Conservation (phyloP, 2,329 filamentous ascomycete genomes). For the Fusarium sp. region DNA sequence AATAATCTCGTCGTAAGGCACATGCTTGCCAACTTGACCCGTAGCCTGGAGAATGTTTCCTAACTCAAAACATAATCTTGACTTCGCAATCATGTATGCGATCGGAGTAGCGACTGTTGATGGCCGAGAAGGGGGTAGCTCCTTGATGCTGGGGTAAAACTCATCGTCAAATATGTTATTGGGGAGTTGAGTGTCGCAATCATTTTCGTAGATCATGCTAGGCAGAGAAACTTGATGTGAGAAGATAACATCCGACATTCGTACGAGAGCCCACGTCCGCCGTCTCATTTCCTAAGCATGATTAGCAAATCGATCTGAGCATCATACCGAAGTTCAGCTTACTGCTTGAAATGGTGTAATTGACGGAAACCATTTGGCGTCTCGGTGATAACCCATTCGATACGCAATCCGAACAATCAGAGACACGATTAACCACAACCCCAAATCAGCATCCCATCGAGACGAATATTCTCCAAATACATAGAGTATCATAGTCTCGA, state of each 20-base stretch:
- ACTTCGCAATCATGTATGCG: slow-evolving; percentile 82
- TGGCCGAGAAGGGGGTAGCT: slow-evolving; percentile 75
- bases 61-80: slow-evolving; percentile 74
- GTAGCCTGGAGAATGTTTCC: slow-evolving; percentile 77
- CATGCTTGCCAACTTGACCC: slow-evolving; percentile 65
- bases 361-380: slow-evolving; percentile 78
- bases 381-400: slow-evolving; percentile 82
- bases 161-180: slow-evolving; percentile 86
- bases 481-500: slow-evolving; percentile 83
- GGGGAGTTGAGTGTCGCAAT: slow-evolving; percentile 80
- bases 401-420: slow-evolving; percentile 69
- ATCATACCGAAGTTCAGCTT: slow-evolving; percentile 46
- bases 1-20: slow-evolving; percentile 73
- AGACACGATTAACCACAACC: slow-evolving; percentile 69
- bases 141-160: slow-evolving; percentile 75
- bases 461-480: slow-evolving; percentile 80
- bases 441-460: slow-evolving; percentile 78
- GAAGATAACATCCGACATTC: slow-evolving; percentile 80
- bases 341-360: slow-evolving; percentile 79
- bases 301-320: slow-evolving; percentile 12
- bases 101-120: slow-evolving; percentile 79
- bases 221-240: slow-evolving; percentile 78
- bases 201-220: slow-evolving; percentile 77
- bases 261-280: slow-evolving; percentile 75
- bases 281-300: slow-evolving; percentile 73